Evolutionary conservation across 257 asterid genomes (phyloP).

Genomic region (Solanum dulcamara): DNA sequence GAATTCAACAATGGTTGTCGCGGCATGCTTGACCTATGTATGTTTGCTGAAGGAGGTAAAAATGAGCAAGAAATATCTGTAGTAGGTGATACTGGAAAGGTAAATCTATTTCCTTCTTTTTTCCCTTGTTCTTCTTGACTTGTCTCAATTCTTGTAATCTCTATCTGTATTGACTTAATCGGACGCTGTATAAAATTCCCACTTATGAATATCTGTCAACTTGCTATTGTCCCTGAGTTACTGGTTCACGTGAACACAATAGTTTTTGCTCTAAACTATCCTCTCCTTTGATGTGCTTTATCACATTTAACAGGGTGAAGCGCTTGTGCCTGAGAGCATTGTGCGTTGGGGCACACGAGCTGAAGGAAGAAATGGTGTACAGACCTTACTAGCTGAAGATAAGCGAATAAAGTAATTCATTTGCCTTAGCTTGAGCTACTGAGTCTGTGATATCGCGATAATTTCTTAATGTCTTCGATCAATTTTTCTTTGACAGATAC

Average conservation of each 20-base stretch:
- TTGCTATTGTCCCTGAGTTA: neutral
- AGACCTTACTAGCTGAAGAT: constrained; percentile 53
- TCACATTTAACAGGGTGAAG: constrained; percentile 60
- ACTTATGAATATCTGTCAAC: neutral
- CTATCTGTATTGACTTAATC: neutral
- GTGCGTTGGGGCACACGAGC: constrained; percentile 67
- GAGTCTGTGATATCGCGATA: neutral
- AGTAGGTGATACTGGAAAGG: constrained; percentile 88
- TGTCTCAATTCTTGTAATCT: neutral
- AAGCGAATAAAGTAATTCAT: constrained; percentile 56
- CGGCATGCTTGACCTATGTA: constrained; percentile 88
- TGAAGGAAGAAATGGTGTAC: constrained; percentile 58
- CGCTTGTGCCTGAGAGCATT: constrained; percentile 80
- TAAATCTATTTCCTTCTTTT: neutral
- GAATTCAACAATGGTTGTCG: constrained; percentile 83
- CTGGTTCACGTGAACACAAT: neutral
- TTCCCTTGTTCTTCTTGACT: neutral
- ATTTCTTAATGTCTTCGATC: neutral
- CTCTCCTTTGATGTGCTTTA: neutral
- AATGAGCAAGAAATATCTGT: constrained; percentile 94
- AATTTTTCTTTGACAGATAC: constrained; percentile 30
- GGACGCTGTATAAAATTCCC: neutral
- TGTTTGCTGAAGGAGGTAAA: constrained; percentile 97
- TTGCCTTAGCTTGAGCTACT: neutral
- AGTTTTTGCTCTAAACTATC: neutral